Evolutionary conservation across 1,139 yeast species (phyloP).

Genomic region (Zygotorulaspora mrakii): DNA sequence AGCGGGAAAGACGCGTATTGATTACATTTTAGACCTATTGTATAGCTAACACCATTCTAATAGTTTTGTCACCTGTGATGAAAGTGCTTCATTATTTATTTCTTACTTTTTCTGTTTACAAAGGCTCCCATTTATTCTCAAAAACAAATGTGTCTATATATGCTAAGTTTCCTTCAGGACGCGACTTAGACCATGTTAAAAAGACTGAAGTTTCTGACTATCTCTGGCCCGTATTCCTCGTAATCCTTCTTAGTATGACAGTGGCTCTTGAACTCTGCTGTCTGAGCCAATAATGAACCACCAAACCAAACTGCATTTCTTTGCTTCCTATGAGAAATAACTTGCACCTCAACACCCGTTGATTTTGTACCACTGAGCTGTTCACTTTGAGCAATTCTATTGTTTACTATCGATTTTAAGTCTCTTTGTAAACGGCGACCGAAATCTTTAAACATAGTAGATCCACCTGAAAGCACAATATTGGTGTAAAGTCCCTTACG

Average conservation of each 20-base stretch:
- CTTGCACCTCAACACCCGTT: slow-evolving; percentile 95
- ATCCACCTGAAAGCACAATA: slow-evolving; percentile 93
- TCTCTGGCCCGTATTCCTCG: slow-evolving; percentile 96
- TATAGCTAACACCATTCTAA: slow-evolving; percentile 1
- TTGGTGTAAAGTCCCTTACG: slow-evolving; percentile 94
- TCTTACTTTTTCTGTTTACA: slow-evolving; percentile 5
- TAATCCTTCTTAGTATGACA: slow-evolving; percentile 97
- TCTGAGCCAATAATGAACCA: slow-evolving; percentile 93
- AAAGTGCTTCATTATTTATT: not conserved
- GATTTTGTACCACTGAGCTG: slow-evolving; percentile 75
- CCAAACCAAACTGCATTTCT: slow-evolving; percentile 99
- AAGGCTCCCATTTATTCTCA: not conserved
- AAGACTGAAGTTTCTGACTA: slow-evolving; percentile 92
- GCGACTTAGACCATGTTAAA: slow-evolving; percentile 72
- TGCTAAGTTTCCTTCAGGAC: not conserved
- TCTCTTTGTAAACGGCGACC: slow-evolving; percentile 98
- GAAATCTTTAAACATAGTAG: slow-evolving; percentile 97
- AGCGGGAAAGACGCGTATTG: slow-evolving; percentile 79
- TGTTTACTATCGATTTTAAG: slow-evolving; percentile 79
- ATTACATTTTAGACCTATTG: not conserved
- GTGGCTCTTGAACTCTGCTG: slow-evolving; percentile 92
- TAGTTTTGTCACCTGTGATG: not conserved
- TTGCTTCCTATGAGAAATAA: slow-evolving; percentile 94
- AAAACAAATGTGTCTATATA: slow-evolving; percentile 4
- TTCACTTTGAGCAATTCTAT: slow-evolving; percentile 82